Conservation (phyloP, 2,329 filamentous ascomycete species). For the Colletotrichum sp. region DNA sequence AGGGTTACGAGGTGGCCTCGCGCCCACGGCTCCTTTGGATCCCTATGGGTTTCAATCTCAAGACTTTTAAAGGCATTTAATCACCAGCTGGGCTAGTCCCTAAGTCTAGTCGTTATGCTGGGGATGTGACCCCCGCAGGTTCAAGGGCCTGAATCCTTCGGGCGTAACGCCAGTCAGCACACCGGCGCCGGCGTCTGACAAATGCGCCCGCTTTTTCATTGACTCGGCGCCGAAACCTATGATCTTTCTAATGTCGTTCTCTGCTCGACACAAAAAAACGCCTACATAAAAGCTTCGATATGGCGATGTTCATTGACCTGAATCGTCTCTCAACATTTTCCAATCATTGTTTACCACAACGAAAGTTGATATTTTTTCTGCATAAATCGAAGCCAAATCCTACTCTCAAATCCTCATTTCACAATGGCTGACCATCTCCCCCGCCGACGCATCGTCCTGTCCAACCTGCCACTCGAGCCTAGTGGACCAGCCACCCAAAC, state of each 20-base stretch:
- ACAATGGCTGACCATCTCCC: neutral
- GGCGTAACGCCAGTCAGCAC: neutral
- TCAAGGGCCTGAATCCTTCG: neutral
- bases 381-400: neutral
- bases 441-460: neutral
- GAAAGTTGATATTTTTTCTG: neutral
- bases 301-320: neutral
- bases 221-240: neutral
- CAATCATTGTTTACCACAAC: rapidly evolving
- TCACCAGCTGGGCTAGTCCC: neutral
- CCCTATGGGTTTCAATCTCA: neutral
- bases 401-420: neutral
- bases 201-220: neutral
- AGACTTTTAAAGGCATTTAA: neutral
- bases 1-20: neutral
- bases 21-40: neutral
- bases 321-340: neutral
- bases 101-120: neutral
- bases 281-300: neutral
- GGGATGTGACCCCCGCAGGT: neutral
- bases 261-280: neutral
- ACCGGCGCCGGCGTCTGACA: neutral
- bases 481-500: neutral
- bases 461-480: neutral
- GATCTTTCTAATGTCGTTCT: neutral